phyloP scores from a whole-genome alignment of 176 grass and related monocot species.

The Tillandsia fasciculata region DNA sequence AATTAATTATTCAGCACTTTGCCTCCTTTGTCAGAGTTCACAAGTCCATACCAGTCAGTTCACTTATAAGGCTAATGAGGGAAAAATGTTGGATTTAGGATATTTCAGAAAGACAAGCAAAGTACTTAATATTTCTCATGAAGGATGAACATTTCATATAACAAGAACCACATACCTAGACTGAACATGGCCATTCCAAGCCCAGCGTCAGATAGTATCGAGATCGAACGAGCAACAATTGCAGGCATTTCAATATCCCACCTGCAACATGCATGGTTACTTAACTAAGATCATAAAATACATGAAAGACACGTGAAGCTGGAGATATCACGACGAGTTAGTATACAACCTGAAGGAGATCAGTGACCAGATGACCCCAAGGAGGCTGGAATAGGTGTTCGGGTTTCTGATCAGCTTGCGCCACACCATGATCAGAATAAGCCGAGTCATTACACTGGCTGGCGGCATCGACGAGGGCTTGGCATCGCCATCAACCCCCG shows the following conservation, averaged over 20 bases:
- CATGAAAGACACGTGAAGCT: not conserved
- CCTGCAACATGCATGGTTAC: conserved; percentile 20
- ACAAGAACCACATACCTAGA: conserved; percentile 34
- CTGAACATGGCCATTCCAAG: conserved; percentile 99
- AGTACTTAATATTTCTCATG: too few species aligned
- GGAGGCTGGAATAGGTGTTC: conserved; percentile 81
- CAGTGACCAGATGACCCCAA: conserved; percentile 84
- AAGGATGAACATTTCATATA: too few species aligned
- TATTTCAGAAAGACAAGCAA: too few species aligned
- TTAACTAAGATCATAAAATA: too few species aligned
- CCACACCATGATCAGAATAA: conserved; percentile 97
- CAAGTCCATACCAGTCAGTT: too few species aligned
- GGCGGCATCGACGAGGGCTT: conserved; percentile 55
- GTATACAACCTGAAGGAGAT: conserved; percentile 65
- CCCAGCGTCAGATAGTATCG: conserved; percentile 77
- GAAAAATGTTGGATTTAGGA: too few species aligned
- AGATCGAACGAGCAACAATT: conserved; percentile 63
- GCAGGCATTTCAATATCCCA: conserved; percentile 85
- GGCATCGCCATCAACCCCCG: conserved; percentile 25
- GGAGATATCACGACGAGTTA: not conserved
- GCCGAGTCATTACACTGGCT: conserved; percentile 79
- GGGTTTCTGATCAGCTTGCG: conserved; percentile 92
- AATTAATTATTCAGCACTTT: too few species aligned
- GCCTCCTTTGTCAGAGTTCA: too few species aligned
- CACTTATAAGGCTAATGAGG: too few species aligned